Percentiles rank a stretch among this genome's conserved stretches.
phyloP scores from a whole-genome alignment of 2,329 filamentous ascomycete genomes.

The Lasiodiplodia gonubiensis region DNA sequence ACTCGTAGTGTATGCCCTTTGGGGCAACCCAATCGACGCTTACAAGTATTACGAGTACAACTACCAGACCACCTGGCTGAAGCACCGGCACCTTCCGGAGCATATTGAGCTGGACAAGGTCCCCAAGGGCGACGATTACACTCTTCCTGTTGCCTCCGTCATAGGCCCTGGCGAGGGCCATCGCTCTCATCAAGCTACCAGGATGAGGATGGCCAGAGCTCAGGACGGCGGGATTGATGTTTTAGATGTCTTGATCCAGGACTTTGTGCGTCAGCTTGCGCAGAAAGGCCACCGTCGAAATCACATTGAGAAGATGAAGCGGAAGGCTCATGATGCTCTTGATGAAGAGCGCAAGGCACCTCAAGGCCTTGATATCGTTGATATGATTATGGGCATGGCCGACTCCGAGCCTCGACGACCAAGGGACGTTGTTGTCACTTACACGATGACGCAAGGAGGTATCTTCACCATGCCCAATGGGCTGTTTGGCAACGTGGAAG shows the following conservation, averaged over 20 bases:
- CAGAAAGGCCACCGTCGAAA: constrained; percentile 33
- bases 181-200: constrained; percentile 31
- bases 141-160: constrained; percentile 30
- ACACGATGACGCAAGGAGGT: neutral
- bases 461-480: neutral
- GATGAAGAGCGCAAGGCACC: constrained; percentile 34
- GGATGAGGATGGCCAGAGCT: constrained; percentile 38
- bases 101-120: constrained; percentile 36
- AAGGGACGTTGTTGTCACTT: neutral
- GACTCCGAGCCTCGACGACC: neutral
- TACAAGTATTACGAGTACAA: constrained; percentile 42
- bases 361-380: constrained; percentile 37
- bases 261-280: constrained; percentile 34
- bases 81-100: constrained; percentile 38
- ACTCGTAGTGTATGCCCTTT: constrained; percentile 37
- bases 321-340: constrained; percentile 31
- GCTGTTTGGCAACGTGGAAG: neutral
- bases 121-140: constrained; percentile 31
- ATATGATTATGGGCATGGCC: constrained; percentile 38
- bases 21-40: constrained; percentile 39
- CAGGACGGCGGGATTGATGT: constrained; percentile 39
- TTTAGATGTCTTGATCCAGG: constrained; percentile 37
- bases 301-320: constrained; percentile 33
- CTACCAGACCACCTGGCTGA: constrained; percentile 35
- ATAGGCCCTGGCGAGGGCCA: constrained; percentile 15